Base-by-base conservation (phyloP, 2,329 filamentous ascomycete species). In the Setomelanomma holmii region DNA sequence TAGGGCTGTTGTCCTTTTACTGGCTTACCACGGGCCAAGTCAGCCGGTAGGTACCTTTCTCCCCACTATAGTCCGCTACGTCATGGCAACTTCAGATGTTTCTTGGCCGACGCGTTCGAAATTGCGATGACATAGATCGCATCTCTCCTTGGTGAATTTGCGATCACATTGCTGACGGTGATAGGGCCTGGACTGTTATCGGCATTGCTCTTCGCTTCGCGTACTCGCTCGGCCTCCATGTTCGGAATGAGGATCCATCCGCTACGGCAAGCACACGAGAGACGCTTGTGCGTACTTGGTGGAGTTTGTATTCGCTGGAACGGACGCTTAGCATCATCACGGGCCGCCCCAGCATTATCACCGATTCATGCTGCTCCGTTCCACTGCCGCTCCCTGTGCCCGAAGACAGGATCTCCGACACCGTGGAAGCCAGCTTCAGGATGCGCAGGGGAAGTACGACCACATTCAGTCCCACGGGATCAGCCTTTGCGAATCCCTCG, bases 11-110 rank as follows among this genome's bases (percentile, higher is more conserved):
- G 27, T 66, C 69, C 3, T 75, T 78, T 33, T 78, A 79, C 53
- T 75, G 75, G 51, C 58, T 77, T 42, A 67, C 72, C 5, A 64
- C 65, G 21, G 72, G 76, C 33, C 75, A 78, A 35, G 70, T 77
- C 14, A 77, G 71, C 57, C 69, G 76, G 76, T 78, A 65, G 56
- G 64, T n/a, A n/a, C n/a, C n/a, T n/a, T n/a, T n/a, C n/a, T n/a
- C n/a, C n/a, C n/a, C n/a, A n/a, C n/a, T n/a, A n/a, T n/a, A n/a
- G n/a, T n/a, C n/a, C n/a, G n/a, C n/a, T n/a, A n/a, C n/a, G n/a
- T n/a, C n/a, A n/a, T n/a, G n/a, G n/a, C n/a, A n/a, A n/a, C n/a
- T n/a, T n/a, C n/a, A n/a, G n/a, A n/a, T n/a, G n/a, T n/a, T n/a
- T n/a, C n/a, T n/a, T n/a, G n/a, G n/a, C n/a, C n/a, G n/a, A n/a